Conservation (phyloP, 805 yeast genomes). For the Pichia occidentalis region DNA sequence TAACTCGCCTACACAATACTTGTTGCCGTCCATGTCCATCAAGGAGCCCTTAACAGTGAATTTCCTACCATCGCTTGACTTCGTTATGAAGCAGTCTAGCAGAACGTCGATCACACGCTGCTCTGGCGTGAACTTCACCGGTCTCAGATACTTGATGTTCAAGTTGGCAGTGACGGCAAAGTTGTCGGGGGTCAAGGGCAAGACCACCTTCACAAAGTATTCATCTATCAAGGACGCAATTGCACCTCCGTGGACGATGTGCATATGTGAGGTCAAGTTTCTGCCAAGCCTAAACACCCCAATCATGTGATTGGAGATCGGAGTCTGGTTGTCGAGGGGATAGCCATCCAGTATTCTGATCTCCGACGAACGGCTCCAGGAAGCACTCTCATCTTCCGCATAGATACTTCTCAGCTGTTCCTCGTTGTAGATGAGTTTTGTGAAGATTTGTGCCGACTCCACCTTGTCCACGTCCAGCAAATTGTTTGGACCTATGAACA, state of each 20-base stretch:
- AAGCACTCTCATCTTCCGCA: background rate
- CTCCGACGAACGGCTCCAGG: background rate
- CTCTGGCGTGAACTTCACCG: slow-evolving; percentile 18
- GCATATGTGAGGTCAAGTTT: slow-evolving; percentile 40
- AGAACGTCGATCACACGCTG: slow-evolving; percentile 15
- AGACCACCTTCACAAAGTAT: slow-evolving; percentile 44
- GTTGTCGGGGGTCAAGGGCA: slow-evolving; percentile 37
- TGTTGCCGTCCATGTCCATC: slow-evolving; percentile 14
- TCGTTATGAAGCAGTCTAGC: slow-evolving; percentile 21
- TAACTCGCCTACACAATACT: slow-evolving; percentile 22
- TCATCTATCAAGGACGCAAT: slow-evolving; percentile 49
- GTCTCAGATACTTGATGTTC: slow-evolving; percentile 34
- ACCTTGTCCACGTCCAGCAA: slow-evolving; percentile 19
- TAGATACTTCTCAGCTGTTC: slow-evolving; percentile 8
- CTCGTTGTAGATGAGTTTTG: slow-evolving; percentile 13
- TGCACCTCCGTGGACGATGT: slow-evolving; percentile 48
- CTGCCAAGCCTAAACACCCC: slow-evolving; percentile 42
- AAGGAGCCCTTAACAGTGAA: slow-evolving; percentile 21
- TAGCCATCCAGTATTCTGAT: background rate
- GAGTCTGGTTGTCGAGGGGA: background rate
- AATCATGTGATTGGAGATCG: slow-evolving; percentile 34
- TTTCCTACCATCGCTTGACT: slow-evolving; percentile 13
- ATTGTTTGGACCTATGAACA: slow-evolving; percentile 26
- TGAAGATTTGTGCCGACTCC: slow-evolving; percentile 17
- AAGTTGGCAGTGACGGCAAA: slow-evolving; percentile 47